These are phyloP conservation scores for Flaveria trinervia DNA, from an alignment of 129 eudicot species.

Conservation along the genomic window DNA sequence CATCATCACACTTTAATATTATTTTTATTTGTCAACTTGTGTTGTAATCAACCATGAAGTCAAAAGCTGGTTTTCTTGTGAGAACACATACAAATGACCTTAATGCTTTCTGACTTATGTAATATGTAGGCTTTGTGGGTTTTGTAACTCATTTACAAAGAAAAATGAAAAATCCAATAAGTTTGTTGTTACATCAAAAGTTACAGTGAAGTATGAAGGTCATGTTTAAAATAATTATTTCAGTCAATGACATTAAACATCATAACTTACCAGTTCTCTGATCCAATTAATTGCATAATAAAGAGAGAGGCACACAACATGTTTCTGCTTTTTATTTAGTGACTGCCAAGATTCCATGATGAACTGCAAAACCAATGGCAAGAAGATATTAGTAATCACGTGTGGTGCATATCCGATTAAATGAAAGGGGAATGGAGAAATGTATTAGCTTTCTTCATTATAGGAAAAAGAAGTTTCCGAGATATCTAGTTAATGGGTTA, in stretches of 20 bases:
- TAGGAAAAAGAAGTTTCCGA: slow-evolving; percentile 4
- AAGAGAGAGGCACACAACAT: slow-evolving; percentile 60
- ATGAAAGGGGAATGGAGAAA: neutral
- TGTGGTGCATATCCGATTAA: neutral
- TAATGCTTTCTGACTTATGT: slow-evolving; percentile 3
- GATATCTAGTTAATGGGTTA: neutral
- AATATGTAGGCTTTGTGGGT: neutral
- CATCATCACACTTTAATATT: slow-evolving; percentile 10
- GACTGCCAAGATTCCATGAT: slow-evolving; percentile 52
- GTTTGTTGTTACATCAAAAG: neutral
- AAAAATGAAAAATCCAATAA: neutral
- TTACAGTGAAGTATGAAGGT: slow-evolving; percentile 23
- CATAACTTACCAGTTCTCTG: slow-evolving; percentile 64
- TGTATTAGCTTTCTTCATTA: slow-evolving; percentile 7
- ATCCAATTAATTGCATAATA: slow-evolving; percentile 88
- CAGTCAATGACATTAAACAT: slow-evolving; percentile 16
- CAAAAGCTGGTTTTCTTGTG: slow-evolving; percentile 11
- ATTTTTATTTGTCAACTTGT: slow-evolving; percentile 10
- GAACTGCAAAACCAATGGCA: slow-evolving; percentile 45
- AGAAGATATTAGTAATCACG: slow-evolving; percentile 19
- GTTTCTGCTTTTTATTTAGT: slow-evolving; percentile 60
- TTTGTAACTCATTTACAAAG: neutral
- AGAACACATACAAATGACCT: slow-evolving; percentile 16
- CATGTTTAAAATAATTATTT: neutral
- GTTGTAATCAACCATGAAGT: too few relatives aligned